Base-by-base conservation (phyloP, 2,329 filamentous ascomycete species). In the Bipolaris gigantea region DNA sequence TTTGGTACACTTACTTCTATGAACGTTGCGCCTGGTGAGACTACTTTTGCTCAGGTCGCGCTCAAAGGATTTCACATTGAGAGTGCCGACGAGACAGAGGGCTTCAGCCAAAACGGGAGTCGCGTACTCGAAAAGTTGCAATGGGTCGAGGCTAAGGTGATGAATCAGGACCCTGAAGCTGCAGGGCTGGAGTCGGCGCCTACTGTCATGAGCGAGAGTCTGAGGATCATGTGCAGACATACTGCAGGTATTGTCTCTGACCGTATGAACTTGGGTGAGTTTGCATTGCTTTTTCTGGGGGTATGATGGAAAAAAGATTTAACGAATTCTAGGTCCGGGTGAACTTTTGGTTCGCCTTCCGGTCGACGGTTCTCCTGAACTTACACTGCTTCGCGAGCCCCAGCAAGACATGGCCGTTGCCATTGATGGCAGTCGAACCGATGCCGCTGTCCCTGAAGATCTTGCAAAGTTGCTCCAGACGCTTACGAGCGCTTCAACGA, bases 221-320 rank as follows among this genome's bases (percentile, higher is more conserved):
- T 96, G 57, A 85, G 91, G 25, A 81, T 95, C 16, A 82, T 95
- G 48, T 80, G 90, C 30, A 86, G 91, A 53, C 90, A 89, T 60
- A 84, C 88, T 56, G 85, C 87, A 61, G 90, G 91, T 44, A 90
- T 87, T 38, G 79, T 95, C 15, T 90, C 89, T 2, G 92, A 97
- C 74, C 85, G 92, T 34, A 81, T 96, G 67, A 96, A 96, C 63
- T 80, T 95, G 49, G 79, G 81, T 80, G 75, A 71, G 75, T 48
- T 15, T 19, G 4, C 21, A 39, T 39, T 13, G 9, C n/a, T 16
- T 39, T 39, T 7, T 19, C 35, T 52, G 39, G 19, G 27, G 8
- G 9, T 18, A 5, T 19, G 6, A 36, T 8, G 13, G 3, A 5
- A 16, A 39, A 50, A 23, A 32, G n/a, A n/a, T n/a, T 38, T 56